Percentiles rank a stretch among this genome's conserved stretches.
Conservation (phyloP, 768 basidiomycete genomes). For the Leccinum boreale region DNA sequence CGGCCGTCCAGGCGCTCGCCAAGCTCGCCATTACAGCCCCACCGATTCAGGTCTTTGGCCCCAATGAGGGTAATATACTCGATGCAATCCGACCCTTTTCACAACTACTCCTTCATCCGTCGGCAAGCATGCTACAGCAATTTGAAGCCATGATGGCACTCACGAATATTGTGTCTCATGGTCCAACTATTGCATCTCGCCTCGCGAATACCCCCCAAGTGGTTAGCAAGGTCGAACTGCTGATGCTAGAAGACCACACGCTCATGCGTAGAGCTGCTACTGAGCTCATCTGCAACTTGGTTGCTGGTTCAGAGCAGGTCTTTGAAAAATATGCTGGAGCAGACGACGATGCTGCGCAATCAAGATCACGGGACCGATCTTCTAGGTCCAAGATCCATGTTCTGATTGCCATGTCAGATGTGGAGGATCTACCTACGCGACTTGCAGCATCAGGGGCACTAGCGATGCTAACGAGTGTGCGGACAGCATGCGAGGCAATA, state of each 20-base stretch:
- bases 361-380: conserved; percentile 37
- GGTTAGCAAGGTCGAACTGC: conserved; percentile 61
- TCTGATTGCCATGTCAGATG: conserved; percentile 79
- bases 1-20: conserved; percentile 83
- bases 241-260: conserved; percentile 78
- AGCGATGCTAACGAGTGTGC: conserved; percentile 69
- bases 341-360: conserved; percentile 30
- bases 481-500: conserved; percentile 58
- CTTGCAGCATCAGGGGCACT: conserved; percentile 90
- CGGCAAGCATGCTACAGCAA: conserved; percentile 71
- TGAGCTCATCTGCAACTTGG: conserved; percentile 90
- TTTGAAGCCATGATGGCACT: conserved; percentile 97
- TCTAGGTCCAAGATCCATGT: conserved; percentile 70
- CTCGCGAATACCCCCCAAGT: conserved; percentile 62
- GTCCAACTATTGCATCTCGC: conserved; percentile 58
- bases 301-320: conserved; percentile 69
- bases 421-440: conserved; percentile 81
- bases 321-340: conserved; percentile 70
- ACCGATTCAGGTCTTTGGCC: conserved; percentile 88
- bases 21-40: conserved; percentile 92
- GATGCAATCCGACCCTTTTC: conserved; percentile 85
- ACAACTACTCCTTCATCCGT: conserved; percentile 63
- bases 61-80: conserved; percentile 68
- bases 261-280: conserved; percentile 84
- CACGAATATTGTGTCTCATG: conserved; percentile 88